These are phyloP conservation scores for Prunus padus DNA, from an alignment of 306 rosid species.

Conservation along the genomic window DNA sequence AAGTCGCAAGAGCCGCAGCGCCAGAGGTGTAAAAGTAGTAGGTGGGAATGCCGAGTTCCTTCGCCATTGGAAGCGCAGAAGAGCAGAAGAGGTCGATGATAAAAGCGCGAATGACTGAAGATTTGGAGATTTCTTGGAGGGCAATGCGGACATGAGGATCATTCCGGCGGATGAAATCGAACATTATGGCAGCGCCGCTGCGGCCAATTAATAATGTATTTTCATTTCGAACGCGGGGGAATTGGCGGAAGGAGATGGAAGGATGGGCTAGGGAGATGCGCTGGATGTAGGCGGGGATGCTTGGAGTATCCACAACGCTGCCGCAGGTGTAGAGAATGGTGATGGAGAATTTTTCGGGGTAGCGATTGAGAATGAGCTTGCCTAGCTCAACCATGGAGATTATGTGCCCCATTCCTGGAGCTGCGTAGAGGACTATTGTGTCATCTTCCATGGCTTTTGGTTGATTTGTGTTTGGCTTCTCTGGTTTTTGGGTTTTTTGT, in stretches of 20 bases:
- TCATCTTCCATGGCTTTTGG: background rate
- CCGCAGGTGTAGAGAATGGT: slow-evolving; percentile 31
- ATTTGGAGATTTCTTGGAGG: slow-evolving; percentile 21
- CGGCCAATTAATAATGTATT: background rate
- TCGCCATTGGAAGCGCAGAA: slow-evolving; percentile 8
- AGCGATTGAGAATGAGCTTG: slow-evolving; percentile 29
- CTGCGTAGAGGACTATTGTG: slow-evolving; percentile 25
- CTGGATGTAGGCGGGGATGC: slow-evolving; percentile 17
- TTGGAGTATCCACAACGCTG: background rate
- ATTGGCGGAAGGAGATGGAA: slow-evolving; percentile 32
- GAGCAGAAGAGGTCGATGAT: slow-evolving; percentile 33
- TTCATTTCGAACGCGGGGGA: slow-evolving; percentile 9
- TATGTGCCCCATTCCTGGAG: slow-evolving; percentile 38
- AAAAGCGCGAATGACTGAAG: slow-evolving; percentile 13
- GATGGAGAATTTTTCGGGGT: slow-evolving; percentile 22
- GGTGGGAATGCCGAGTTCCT: slow-evolving; percentile 28
- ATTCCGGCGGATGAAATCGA: slow-evolving; percentile 24
- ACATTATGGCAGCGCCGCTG: background rate
- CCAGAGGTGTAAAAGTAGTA: slow-evolving; percentile 31
- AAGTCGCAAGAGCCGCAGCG: slow-evolving; percentile 11
- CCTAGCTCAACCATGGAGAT: slow-evolving; percentile 43
- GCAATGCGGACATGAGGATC: background rate
- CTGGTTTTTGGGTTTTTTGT: no score
- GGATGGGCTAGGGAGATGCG: slow-evolving; percentile 29
- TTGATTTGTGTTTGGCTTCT: no score